phyloP scores from a whole-genome alignment of 768 basidiomycete genomes.

The Trametes cingulata region DNA sequence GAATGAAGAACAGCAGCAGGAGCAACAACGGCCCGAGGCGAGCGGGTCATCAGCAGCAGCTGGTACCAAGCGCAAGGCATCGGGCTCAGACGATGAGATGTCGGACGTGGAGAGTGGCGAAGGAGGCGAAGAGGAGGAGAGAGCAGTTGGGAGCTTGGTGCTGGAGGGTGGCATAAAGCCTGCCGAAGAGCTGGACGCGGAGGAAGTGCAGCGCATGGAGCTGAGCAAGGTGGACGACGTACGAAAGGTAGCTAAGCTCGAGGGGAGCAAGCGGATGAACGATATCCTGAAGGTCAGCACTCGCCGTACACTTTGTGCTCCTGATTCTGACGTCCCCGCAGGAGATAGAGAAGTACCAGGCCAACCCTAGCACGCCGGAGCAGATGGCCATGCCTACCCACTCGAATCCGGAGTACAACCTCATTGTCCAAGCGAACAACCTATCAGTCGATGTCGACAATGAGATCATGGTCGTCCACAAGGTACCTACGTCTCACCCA shows the following conservation, averaged over 20 bases:
- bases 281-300: constrained; percentile 76
- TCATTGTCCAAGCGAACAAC: constrained; percentile 98
- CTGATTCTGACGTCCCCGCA: constrained; percentile 34
- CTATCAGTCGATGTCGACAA: constrained; percentile 98
- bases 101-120: constrained; percentile 52
- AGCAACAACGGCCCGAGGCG: constrained; percentile 31
- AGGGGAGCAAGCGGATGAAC: constrained; percentile 82
- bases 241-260: constrained; percentile 82
- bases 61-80: constrained; percentile 66
- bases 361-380: constrained; percentile 75
- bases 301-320: background rate
- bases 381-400: constrained; percentile 79
- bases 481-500: constrained; percentile 47
- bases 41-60: constrained; percentile 29
- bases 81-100: constrained; percentile 54
- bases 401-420: constrained; percentile 91
- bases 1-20: constrained; percentile 42
- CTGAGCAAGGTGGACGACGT: constrained; percentile 84
- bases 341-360: constrained; percentile 89
- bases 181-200: constrained; percentile 93
- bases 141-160: constrained; percentile 56
- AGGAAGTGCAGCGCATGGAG: constrained; percentile 95
- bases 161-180: constrained; percentile 87
- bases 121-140: constrained; percentile 41
- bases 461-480: constrained; percentile 95